phyloP scores from a whole-genome alignment of 106 monocot genomes.

The Posidonia australis region DNA sequence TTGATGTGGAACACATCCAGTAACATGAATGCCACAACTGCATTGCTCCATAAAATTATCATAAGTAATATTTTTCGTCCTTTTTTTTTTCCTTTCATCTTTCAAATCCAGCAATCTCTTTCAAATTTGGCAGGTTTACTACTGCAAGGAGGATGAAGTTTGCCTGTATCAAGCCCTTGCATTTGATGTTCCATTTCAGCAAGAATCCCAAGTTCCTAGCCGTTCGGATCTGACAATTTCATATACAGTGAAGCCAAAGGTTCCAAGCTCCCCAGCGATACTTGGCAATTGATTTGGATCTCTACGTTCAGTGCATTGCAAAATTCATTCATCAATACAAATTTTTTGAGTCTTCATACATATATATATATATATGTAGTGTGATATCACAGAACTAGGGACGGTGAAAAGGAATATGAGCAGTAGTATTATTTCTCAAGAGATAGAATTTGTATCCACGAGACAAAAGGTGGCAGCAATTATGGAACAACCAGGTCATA shows the following conservation, averaged over 20 bases:
- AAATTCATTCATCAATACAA: neutral
- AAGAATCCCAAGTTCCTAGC: constrained; percentile 21
- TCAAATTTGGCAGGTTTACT: constrained; percentile 56
- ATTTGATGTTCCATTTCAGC: constrained; percentile 70
- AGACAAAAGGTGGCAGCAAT: too few relatives aligned
- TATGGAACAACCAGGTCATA: too few relatives aligned
- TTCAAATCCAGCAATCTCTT: neutral
- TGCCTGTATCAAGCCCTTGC: constrained; percentile 75
- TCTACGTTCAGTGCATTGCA: neutral
- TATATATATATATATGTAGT: neutral
- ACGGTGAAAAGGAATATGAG: too few relatives aligned
- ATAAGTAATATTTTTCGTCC: neutral
- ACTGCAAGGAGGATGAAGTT: constrained; percentile 98
- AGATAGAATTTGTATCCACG: too few relatives aligned
- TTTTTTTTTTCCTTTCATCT: neutral
- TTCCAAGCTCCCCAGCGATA: neutral
- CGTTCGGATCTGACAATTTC: constrained; percentile 36
- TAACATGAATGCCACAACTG: too few relatives aligned
- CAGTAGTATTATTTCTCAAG: too few relatives aligned
- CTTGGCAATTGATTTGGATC: constrained; percentile 3
- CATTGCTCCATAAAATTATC: neutral
- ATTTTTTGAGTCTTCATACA: too few relatives aligned
- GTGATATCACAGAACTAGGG: too few relatives aligned
- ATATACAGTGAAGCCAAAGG: constrained; percentile 51
- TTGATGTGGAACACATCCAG: too few relatives aligned